Base-by-base conservation (phyloP, 2,329 filamentous ascomycete species). In the Dactylellina parvicollis region DNA sequence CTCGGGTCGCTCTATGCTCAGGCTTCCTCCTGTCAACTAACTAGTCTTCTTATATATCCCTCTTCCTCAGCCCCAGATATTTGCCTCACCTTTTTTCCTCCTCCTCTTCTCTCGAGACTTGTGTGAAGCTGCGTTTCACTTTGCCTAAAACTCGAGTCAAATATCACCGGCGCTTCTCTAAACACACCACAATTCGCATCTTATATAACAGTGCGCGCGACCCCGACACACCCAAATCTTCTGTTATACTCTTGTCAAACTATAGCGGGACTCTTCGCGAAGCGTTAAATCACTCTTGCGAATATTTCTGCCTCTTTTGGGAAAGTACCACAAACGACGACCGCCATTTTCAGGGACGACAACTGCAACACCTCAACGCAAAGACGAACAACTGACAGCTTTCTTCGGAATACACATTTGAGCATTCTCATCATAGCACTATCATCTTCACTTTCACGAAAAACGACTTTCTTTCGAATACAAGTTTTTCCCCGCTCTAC, bases 71-170 rank as follows among this genome's bases (percentile, higher is more conserved):
- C 24, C 47, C 18, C 42, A 49, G 16, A 32, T 56, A 28, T 55
- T 62, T 72, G 40, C 57, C 57, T 57, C 42, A 46, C 34, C 64
- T 69, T 65, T 49, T 38, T 22, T 24, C 20, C 44, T 54, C 32
- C 32, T 26, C 18, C 22, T 36, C 47, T 66, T 28, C 38, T 49
- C 55, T 73, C 60, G 60, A 52, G 32, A 62, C 44, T 56, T 60
- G 52, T 66, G 69, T 73, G 69, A 73, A 66, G 55, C 69, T 66
- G 69, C 50, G 69, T 73, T 73, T 73, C 69, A 73, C 60, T 54
- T 55, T 55, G 30, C 59, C 42, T 32, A 59, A 65, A 73, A 60
- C 46, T 66, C 60, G 60, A 73, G 22, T 60, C 60, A 59, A 65
- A 65, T 65, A 64, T 57, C 40, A 22, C 38, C 64, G 66, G 69